Conservation (phyloP, 192 early-diverging fungal species). For the Chytriomyces sp. region DNA sequence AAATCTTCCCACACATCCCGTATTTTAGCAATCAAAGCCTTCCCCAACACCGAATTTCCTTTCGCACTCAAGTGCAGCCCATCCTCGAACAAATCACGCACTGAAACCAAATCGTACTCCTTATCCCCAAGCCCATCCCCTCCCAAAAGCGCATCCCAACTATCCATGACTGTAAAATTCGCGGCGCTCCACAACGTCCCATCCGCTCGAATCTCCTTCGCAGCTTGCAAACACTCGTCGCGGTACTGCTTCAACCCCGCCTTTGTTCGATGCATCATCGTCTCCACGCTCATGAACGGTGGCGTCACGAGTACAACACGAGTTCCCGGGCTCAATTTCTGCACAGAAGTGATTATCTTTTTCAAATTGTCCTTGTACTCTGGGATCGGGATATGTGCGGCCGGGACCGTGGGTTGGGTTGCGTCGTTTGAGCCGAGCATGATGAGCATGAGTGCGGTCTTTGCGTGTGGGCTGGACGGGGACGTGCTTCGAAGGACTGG, state of each 20-base stretch:
- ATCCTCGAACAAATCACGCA: conserved; percentile 1
- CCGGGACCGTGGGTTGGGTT: background rate
- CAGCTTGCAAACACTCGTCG: conserved; percentile 4
- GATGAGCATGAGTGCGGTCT: conserved; percentile 1
- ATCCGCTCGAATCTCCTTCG: background rate
- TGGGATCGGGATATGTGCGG: background rate
- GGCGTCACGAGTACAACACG: conserved; percentile 4
- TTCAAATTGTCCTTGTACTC: conserved; percentile 9
- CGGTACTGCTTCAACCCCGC: conserved; percentile 7
- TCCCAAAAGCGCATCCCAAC: conserved; percentile 21
- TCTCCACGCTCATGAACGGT: background rate
- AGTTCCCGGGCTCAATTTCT: background rate
- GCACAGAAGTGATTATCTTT: background rate
- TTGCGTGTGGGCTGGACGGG: background rate
- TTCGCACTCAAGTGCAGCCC: conserved; percentile 2
- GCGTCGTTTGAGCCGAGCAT: conserved; percentile 13
- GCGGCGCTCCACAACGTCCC: background rate
- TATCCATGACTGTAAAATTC: conserved; percentile 19
- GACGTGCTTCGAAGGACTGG: background rate
- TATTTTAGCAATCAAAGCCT: background rate
- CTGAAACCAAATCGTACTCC: background rate
- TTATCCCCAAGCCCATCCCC: background rate
- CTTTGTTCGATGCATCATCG: background rate
- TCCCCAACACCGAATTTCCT: conserved; percentile 5
- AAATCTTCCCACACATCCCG: background rate